Conservation (phyloP, 768 basidiomycete genomes). For the Mycena crocata region DNA sequence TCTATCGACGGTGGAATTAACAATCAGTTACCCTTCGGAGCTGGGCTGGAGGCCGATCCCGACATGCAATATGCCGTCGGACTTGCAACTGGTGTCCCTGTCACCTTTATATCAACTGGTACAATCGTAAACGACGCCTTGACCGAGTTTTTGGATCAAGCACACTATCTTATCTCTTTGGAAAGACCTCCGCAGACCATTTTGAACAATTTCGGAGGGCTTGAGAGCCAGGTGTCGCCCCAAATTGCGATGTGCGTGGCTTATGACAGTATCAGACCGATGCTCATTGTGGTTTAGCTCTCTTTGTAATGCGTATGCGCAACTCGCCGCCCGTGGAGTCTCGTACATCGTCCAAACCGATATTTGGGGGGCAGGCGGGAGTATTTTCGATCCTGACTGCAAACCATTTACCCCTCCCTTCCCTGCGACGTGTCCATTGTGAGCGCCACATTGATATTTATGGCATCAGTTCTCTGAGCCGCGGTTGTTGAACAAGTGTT, state of each 20-base stretch:
- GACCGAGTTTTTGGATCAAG: neutral
- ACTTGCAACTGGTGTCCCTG: neutral
- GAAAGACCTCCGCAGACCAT: neutral
- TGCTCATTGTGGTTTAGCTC: neutral
- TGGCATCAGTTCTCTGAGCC: neutral
- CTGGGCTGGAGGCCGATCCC: neutral
- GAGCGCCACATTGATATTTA: neutral
- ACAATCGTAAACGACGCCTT: neutral
- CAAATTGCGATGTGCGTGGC: neutral
- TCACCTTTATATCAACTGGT: slow-evolving; percentile 1
- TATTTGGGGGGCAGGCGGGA: neutral
- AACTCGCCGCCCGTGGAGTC: slow-evolving; percentile 6
- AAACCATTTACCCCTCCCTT: neutral
- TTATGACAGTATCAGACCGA: neutral
- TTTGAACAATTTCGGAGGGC: neutral
- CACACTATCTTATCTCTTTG: neutral
- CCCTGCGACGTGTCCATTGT: slow-evolving; percentile 11
- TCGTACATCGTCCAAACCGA: neutral
- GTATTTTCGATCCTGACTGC: neutral
- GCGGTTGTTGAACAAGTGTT: neutral
- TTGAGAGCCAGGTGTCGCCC: neutral
- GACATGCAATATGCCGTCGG: neutral
- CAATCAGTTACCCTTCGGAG: neutral
- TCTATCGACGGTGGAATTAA: slow-evolving; percentile 6
- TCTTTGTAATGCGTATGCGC: slow-evolving; percentile 5